Conservation (phyloP, 352 stramenopile genomes). For the Phytophthora litchii region DNA sequence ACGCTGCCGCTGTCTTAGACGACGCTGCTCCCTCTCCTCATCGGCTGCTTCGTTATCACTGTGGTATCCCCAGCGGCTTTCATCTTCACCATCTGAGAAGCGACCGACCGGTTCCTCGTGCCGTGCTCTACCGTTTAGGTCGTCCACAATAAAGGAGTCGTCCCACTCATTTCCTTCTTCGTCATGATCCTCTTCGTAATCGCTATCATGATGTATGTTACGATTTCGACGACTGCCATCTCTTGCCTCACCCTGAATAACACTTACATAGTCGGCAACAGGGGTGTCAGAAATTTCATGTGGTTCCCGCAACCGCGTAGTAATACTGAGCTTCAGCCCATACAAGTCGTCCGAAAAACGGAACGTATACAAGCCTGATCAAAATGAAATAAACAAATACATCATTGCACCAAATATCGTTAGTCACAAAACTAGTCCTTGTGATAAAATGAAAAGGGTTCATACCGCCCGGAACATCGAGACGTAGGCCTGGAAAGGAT, state of each 20-base stretch:
- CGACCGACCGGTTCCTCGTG: constrained; percentile 23
- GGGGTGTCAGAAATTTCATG: constrained; percentile 51
- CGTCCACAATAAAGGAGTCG: constrained; percentile 77
- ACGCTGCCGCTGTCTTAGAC: constrained; percentile 21
- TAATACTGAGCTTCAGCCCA: constrained; percentile 60
- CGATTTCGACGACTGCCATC: constrained; percentile 34
- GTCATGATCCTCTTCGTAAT: constrained; percentile 52
- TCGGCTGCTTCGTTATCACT: constrained; percentile 49
- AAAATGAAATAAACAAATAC: constrained; percentile 15
- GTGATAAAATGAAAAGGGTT: background rate
- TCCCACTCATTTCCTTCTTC: constrained; percentile 54
- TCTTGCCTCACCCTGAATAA: constrained; percentile 42
- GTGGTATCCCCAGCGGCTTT: constrained; percentile 28
- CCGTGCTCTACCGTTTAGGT: constrained; percentile 35
- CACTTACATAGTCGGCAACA: constrained; percentile 34
- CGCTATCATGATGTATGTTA: constrained; percentile 35
- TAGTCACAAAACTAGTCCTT: background rate
- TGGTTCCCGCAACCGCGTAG: constrained; percentile 50
- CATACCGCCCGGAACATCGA: constrained; percentile 71
- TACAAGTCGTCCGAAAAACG: constrained; percentile 69
- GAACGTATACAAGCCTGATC: constrained; percentile 74
- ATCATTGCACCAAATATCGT: background rate
- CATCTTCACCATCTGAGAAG: constrained; percentile 43
- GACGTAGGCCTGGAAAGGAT: constrained; percentile 58
- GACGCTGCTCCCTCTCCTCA: constrained; percentile 30